Evolutionary conservation across 23 red algal species (phyloP), one percentile per base, ranked within the genome.

Genomic region (Chondrus crispus): DNA sequence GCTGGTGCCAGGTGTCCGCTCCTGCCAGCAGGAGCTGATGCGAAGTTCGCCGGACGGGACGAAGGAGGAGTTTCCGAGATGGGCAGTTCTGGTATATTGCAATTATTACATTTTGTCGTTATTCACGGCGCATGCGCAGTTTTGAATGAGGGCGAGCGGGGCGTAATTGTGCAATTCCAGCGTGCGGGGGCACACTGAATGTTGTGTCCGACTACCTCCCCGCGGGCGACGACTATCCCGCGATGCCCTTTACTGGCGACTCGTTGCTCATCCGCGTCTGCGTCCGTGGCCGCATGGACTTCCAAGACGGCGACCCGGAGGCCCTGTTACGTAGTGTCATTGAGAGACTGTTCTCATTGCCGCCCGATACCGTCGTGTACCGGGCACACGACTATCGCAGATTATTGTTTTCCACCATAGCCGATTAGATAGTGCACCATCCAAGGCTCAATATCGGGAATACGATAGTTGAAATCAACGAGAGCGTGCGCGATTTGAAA

Each of bases 361-460:
- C 93, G 16, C 32, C 14, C 33, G 85, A 81, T 26, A 95, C 93
- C 12, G 47, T 91, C 44, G 57, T 95, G 32, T 88, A 81, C 42
- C 93, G 85, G 14, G 93, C 87, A 28, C 93, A 95, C 76, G 93
- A 95, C 50, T 95, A 95, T 60, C 24, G 74, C 24, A 86, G 93
- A 69, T 60, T 38, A 19, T 78, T 20, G 37, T 55, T 63, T 46
- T 85, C 93, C 4, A 91, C 93, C 2, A 88, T 95, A 33, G 87
- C 28, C 45, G 93, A 91, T 46, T 85, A 95, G 24, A 46, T 63
- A 33, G 80, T 19, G 6, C 52, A 52, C 87, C 90, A 95, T 60
- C 49, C 93, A n/a, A 47, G 93, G 50, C 52, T 95, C 16, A 45
- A 46, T 50, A 51, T 85, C 5, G 64, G 49, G 50, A 51, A 45